Percentiles rank a stretch among this genome's conserved stretches.
Conservation (phyloP, 1,139 yeast genomes). For the Blastobotrys buckinghamii region DNA sequence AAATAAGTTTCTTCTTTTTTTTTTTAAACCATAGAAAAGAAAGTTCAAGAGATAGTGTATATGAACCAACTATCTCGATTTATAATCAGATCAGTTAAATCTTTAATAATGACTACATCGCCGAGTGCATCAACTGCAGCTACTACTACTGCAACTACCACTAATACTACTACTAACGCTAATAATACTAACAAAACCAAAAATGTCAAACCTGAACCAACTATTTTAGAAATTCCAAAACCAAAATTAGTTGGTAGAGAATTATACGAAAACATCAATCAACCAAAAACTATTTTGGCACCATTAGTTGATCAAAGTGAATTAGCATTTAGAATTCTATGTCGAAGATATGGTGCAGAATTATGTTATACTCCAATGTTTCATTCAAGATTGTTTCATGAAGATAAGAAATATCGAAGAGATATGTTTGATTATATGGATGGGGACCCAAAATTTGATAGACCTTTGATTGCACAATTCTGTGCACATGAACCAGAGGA, state of each 20-base stretch:
- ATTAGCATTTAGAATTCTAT: conserved; percentile 88
- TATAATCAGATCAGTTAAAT: no score
- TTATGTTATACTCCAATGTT: conserved; percentile 96
- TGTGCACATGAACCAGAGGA: conserved; percentile 63
- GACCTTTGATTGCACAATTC: conserved; percentile 16
- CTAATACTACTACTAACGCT: no score
- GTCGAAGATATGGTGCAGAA: conserved; percentile 87
- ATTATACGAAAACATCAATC: conserved; percentile 61
- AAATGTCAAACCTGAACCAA: background rate
- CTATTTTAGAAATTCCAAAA: no score
- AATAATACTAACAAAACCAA: no score
- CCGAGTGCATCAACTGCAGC: no score
- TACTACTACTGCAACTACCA: background rate
- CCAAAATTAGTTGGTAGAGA: conserved; percentile 54
- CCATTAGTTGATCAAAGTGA: conserved; percentile 99
- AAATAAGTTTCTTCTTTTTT: no score
- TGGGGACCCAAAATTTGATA: conserved; percentile 44
- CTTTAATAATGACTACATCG: no score
- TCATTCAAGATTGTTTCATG: conserved; percentile 86
- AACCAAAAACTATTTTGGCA: conserved; percentile 82
- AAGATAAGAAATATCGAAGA: conserved; percentile 69
- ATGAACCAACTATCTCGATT: no score
- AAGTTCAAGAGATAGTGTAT: no score
- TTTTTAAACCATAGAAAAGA: no score
- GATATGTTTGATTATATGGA: conserved; percentile 74